Conservation (phyloP, 2,329 filamentous ascomycete species). For the Cercospora brassicicola region DNA sequence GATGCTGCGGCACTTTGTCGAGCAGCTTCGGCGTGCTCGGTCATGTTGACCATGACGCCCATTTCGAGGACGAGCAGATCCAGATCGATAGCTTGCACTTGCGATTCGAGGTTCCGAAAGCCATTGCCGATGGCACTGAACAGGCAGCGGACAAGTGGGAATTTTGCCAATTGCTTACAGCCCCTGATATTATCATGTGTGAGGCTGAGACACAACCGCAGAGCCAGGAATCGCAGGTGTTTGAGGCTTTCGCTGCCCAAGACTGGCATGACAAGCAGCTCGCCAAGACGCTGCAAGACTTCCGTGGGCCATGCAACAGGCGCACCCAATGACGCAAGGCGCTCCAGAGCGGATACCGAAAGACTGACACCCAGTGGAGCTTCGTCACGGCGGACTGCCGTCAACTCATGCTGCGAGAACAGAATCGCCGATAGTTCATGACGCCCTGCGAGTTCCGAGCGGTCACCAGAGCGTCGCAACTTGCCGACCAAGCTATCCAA, state of each 20-base stretch:
- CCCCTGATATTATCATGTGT: conserved; percentile 76
- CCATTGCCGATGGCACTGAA: conserved; percentile 30
- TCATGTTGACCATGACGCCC: conserved; percentile 82
- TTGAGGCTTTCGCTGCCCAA: conserved; percentile 16
- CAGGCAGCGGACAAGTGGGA: conserved; percentile 49
- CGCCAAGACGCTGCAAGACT: conserved; percentile 23
- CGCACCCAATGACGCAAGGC: conserved; percentile 32
- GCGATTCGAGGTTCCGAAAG: conserved; percentile 28
- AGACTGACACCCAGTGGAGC: conserved; percentile 48
- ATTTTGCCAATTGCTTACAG: conserved; percentile 65
- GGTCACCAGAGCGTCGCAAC: conserved; percentile 47
- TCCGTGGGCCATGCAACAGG: conserved; percentile 30
- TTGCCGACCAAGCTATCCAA: conserved; percentile 60
- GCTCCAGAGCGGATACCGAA: conserved; percentile 47
- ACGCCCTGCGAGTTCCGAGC: conserved; percentile 50
- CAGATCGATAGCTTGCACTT: conserved; percentile 49
- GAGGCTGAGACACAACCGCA: conserved; percentile 77
- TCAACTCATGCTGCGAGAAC: conserved; percentile 20
- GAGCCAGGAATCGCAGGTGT: conserved; percentile 45
- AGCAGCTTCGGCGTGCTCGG: conserved; percentile 71
- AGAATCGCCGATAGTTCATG: conserved; percentile 25
- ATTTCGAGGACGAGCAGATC: conserved; percentile 75
- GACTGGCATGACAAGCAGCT: conserved; percentile 22
- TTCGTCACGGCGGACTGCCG: conserved; percentile 22
- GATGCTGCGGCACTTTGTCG: conserved; percentile 25